phyloP scores from a whole-genome alignment of 768 basidiomycete genomes.

The Trametes meyenii region DNA sequence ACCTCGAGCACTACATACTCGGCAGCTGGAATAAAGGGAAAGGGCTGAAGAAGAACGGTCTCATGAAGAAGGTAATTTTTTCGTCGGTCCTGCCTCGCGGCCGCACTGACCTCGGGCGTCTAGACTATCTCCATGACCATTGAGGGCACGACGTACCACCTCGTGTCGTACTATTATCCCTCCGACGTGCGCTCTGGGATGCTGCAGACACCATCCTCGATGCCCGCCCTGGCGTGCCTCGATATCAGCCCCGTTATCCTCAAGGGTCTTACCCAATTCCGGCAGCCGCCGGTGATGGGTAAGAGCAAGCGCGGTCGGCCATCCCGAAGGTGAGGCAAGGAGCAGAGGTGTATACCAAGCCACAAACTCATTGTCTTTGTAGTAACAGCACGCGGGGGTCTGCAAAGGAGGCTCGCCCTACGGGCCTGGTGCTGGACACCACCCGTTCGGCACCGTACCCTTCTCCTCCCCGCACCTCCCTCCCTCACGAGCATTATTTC shows the following conservation, averaged over 20 bases:
- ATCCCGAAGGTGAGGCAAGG: conserved; percentile 3
- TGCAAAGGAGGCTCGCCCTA: conserved; percentile 8
- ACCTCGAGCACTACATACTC: conserved; percentile 24
- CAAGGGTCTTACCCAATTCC: conserved; percentile 15
- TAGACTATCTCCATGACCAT: conserved; percentile 24
- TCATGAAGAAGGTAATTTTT: conserved; percentile 27
- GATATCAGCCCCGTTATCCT: conserved; percentile 15
- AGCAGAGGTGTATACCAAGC: background rate
- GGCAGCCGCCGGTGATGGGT: conserved; percentile 11
- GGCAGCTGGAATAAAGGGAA: conserved; percentile 28
- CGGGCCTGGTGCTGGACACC: conserved; percentile 11
- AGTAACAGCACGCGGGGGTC: conserved; percentile 1
- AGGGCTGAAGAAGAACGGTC: conserved; percentile 25
- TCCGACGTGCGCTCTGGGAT: conserved; percentile 23
- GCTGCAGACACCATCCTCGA: conserved; percentile 18
- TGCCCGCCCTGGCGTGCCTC: conserved; percentile 12
- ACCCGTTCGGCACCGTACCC: conserved; percentile 8
- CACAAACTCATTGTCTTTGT: background rate
- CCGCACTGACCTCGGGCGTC: background rate
- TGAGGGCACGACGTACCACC: conserved; percentile 24
- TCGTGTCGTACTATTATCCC: conserved; percentile 25
- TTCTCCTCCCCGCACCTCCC: background rate
- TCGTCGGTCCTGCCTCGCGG: background rate
- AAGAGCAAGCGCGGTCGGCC: conserved; percentile 11
- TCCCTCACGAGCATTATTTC: conserved; percentile 3